phyloP scores from a whole-genome alignment of 257 asterid species.

The Forsythia viridissima region DNA sequence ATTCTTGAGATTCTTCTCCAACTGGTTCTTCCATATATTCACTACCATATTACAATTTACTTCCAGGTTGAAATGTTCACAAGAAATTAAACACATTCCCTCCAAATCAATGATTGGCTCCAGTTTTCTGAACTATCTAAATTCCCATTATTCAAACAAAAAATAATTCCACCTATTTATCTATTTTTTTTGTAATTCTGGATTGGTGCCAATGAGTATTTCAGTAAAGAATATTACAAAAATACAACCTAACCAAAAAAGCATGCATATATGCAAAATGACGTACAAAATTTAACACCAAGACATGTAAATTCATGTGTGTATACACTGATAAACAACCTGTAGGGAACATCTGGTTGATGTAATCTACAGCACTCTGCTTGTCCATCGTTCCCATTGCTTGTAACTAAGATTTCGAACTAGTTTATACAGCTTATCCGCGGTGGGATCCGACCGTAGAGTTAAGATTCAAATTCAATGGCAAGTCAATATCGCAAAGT shows the following conservation, averaged over 20 bases:
- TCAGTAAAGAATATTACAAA: neutral
- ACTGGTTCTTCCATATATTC: neutral
- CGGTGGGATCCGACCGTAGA: no score
- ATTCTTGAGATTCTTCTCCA: neutral
- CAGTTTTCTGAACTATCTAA: neutral
- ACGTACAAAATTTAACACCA: neutral
- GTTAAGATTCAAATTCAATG: no score
- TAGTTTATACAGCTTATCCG: no score
- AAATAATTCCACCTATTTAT: neutral
- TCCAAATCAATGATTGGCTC: neutral
- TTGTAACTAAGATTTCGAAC: slow-evolving; percentile 18
- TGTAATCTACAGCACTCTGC: slow-evolving; percentile 89
- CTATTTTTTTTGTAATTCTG: neutral
- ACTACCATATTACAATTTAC: neutral
- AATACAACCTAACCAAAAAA: neutral
- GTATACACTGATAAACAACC: slow-evolving; percentile 36
- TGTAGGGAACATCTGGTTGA: slow-evolving; percentile 97
- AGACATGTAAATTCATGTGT: neutral
- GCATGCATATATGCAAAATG: neutral
- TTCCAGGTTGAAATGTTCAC: neutral
- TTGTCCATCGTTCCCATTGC: slow-evolving; percentile 68
- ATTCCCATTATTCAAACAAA: neutral
- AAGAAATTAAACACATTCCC: neutral
- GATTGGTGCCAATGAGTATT: neutral
- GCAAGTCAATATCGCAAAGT: no score